Base-by-base conservation (phyloP, 2,329 filamentous ascomycete genomes). In the Cordyceps tenuipes region DNA sequence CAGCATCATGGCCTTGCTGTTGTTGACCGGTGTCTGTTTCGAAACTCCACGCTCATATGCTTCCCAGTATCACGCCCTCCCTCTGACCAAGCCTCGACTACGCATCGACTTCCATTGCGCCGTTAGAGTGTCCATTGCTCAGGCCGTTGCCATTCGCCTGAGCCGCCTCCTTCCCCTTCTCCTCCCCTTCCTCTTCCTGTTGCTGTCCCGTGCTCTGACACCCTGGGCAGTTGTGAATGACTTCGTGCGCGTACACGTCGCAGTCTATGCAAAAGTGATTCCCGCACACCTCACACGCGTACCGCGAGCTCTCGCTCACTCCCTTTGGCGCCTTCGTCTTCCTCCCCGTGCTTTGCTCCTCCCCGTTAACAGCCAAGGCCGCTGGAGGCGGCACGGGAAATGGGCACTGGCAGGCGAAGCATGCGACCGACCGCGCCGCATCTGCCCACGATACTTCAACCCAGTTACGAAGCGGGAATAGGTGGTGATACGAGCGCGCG, bases 241-340 rank as follows among this genome's bases (percentile, higher is more conserved):
- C 85, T 75, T 97, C 91, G 71, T 99, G 94, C 26, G 90, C 89
- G 75, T 94, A 97, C 26, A 97, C 85, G 72, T 99, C 94, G 72
- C 94, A 99, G 72, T 99, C 94, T 65, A 99, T 95, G 77, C 94
- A 99, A 71, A 97, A 99, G 74, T 97, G 93, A 62, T 89, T 86
- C 3, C 82, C 75, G 73, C 94, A 99, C n/a, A 87, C 86, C 66
- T 88, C 83, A 71, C 94, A 99, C 62, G 89, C 90, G 71, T 99
- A 99, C 56, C 94, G 79, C 52, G 88, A 86, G 69, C 89, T 94
- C 76, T 95, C 90, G 71, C 89, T 93, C 48, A 92, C 87, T 1
- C 88, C 86, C 68, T 85, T 88, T 19, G 72, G 64, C 60, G 72
- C 66, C 6, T 66, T 52, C 17, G 55, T 58, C 15, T 44, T 29